Conservation (phyloP, 805 yeast genomes). For the Yamadazyma akitaensis region DNA sequence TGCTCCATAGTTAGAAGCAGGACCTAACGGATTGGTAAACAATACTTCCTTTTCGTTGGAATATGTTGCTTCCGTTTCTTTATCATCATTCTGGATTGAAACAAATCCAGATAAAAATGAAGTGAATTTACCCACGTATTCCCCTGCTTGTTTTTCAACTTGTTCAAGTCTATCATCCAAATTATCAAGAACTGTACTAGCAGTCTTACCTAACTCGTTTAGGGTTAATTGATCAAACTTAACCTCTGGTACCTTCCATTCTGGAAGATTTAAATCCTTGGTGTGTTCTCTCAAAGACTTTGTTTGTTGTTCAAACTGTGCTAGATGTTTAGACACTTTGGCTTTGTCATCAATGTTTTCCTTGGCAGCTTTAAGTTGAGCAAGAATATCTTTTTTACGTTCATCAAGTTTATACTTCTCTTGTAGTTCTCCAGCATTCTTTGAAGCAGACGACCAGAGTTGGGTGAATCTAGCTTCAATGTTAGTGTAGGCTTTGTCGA, state of each 20-base stretch:
- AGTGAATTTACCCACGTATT: slow-evolving; percentile 57
- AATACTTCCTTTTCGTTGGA: slow-evolving; percentile 17
- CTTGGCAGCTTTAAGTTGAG: slow-evolving; percentile 27
- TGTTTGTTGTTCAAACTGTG: slow-evolving; percentile 26
- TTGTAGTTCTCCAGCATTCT: slow-evolving; percentile 28
- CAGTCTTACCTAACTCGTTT: slow-evolving; percentile 25
- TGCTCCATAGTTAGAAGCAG: slow-evolving; percentile 31
- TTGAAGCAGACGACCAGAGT: slow-evolving; percentile 33
- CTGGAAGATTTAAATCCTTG: slow-evolving; percentile 6
- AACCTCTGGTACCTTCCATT: slow-evolving; percentile 15
- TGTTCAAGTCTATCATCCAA: slow-evolving; percentile 69
- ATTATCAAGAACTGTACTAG: slow-evolving; percentile 59
- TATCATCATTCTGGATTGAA: slow-evolving; percentile 19
- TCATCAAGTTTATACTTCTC: slow-evolving; percentile 28
- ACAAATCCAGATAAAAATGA: slow-evolving; percentile 46
- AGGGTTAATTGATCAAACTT: slow-evolving; percentile 16
- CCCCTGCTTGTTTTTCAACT: slow-evolving; percentile 67
- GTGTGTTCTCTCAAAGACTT: slow-evolving; percentile 20
- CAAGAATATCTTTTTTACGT: slow-evolving; percentile 23
- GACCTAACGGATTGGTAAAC: slow-evolving; percentile 17
- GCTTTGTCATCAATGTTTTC: slow-evolving; percentile 22
- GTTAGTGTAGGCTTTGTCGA: slow-evolving; percentile 47
- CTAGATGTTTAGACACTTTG: slow-evolving; percentile 21
- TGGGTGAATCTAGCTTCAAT: slow-evolving; percentile 39
- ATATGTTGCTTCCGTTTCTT: slow-evolving; percentile 10